Evolutionary conservation across 306 rosid species (phyloP).

Genomic region (Quercus aquifolioides): DNA sequence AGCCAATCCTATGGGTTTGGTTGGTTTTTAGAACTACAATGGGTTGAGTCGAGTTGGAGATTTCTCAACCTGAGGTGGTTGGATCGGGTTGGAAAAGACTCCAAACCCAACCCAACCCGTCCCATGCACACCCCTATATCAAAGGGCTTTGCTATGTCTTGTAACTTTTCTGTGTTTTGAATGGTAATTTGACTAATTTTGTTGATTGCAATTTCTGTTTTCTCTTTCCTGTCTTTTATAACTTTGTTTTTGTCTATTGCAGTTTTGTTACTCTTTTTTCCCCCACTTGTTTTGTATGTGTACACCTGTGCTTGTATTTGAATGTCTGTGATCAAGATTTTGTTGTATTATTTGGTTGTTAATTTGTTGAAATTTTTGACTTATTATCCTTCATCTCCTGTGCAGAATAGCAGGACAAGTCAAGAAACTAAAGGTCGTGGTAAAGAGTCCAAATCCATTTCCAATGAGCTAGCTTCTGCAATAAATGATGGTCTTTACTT

Average conservation of each 20-base stretch:
- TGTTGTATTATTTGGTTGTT: neutral
- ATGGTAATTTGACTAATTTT: neutral
- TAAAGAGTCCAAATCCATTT: constrained; percentile 65
- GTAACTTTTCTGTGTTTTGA: neutral
- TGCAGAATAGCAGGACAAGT: constrained; percentile 59
- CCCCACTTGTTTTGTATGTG: neutral
- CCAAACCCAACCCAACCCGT: no score
- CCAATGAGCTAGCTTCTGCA: constrained; percentile 83
- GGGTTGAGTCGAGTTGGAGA: no score
- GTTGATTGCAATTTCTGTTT: neutral
- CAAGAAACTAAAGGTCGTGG: constrained; percentile 40
- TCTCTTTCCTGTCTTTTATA: neutral
- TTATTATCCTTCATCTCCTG: neutral
- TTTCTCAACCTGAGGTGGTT: no score
- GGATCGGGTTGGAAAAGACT: no score
- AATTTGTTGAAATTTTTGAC: neutral
- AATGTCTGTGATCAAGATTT: neutral
- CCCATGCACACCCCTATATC: no score
- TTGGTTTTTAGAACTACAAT: no score
- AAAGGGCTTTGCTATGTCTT: neutral
- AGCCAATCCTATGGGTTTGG: no score
- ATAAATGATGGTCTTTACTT: constrained; percentile 93
- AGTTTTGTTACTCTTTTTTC: neutral
- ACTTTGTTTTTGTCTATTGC: neutral
- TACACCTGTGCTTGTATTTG: neutral